These are phyloP conservation scores for Malbranchea cinnamomea DNA, from an alignment of 2,329 filamentous ascomycete genomes.

Conservation along the genomic window DNA sequence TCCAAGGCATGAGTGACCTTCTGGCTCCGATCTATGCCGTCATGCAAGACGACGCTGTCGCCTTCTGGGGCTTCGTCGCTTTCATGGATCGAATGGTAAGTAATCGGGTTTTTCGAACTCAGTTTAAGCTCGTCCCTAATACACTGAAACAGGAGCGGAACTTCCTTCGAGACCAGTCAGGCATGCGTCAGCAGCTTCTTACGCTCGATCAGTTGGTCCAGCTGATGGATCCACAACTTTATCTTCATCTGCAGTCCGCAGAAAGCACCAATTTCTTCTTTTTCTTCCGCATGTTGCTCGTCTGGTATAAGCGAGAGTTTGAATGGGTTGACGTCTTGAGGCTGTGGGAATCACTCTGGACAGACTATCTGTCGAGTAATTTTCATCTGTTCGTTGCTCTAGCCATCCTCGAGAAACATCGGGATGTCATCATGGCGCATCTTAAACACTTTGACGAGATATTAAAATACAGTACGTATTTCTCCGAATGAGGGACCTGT, in stretches of 20 bases:
- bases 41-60: slow-evolving; percentile 89
- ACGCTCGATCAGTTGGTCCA: slow-evolving; percentile 90
- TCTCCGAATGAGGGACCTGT: slow-evolving; percentile 1
- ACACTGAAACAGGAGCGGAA: slow-evolving; percentile 53
- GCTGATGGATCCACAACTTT: slow-evolving; percentile 90
- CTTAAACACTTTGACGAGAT: slow-evolving; percentile 92
- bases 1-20: slow-evolving; percentile 97
- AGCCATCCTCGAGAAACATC: slow-evolving; percentile 86
- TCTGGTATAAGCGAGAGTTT: slow-evolving; percentile 99
- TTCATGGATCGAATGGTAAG: slow-evolving; percentile 89
- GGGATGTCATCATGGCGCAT: slow-evolving; percentile 93
- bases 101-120: slow-evolving; percentile 5
- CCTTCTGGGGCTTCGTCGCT: slow-evolving; percentile 89
- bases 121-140: slow-evolving; percentile 2
- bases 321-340: slow-evolving; percentile 72
- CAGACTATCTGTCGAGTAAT: slow-evolving; percentile 72
- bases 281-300: slow-evolving; percentile 96
- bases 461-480: slow-evolving; percentile 69
- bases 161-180: slow-evolving; percentile 86
- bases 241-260: slow-evolving; percentile 72
- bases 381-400: slow-evolving; percentile 93
- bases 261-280: slow-evolving; percentile 99
- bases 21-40: slow-evolving; percentile 93
- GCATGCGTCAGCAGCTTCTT: slow-evolving; percentile 83
- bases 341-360: slow-evolving; percentile 90